phyloP scores from a whole-genome alignment of 1,139 yeast genomes.

The Sugiyamaella japonica region DNA sequence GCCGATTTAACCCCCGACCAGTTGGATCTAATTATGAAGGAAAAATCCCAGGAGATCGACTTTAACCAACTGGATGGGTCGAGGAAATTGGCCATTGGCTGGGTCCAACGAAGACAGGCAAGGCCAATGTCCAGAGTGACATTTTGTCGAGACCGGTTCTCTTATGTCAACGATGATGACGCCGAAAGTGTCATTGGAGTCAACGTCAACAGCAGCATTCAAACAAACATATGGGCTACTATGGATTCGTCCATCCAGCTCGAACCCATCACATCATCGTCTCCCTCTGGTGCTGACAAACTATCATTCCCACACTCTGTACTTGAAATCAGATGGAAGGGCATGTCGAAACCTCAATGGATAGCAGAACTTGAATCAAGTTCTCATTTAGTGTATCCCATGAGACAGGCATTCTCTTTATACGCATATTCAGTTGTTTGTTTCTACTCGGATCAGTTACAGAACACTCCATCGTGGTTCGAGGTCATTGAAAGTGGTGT shows the following conservation, averaged over 20 bases:
- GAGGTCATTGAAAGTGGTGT: slow-evolving; percentile 36
- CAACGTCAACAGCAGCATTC: slow-evolving; percentile 1
- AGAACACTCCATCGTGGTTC: slow-evolving; percentile 40
- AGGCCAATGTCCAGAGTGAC: slow-evolving; percentile 33
- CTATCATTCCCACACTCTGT: slow-evolving; percentile 49
- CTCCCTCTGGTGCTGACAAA: slow-evolving; percentile 18
- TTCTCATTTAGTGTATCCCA: slow-evolving; percentile 42
- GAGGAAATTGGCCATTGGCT: slow-evolving; percentile 42
- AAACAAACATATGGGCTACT: slow-evolving; percentile 46
- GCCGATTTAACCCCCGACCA: slow-evolving; percentile 38
- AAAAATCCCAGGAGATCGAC: slow-evolving; percentile 26
- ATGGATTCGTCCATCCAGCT: slow-evolving; percentile 46
- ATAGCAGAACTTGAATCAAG: slow-evolving; percentile 40
- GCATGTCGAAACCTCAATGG: slow-evolving; percentile 42
- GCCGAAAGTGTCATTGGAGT: slow-evolving; percentile 14
- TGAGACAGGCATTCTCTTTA: slow-evolving; percentile 39
- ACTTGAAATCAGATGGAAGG: slow-evolving; percentile 49
- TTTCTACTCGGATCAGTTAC: slow-evolving; percentile 36
- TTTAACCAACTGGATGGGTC: slow-evolving; percentile 22
- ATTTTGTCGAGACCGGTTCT: slow-evolving; percentile 37
- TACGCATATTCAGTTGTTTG: slow-evolving; percentile 39
- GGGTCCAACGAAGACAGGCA: slow-evolving; percentile 40
- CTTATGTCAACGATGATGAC: slow-evolving; percentile 23
- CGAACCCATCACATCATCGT: slow-evolving; percentile 34
- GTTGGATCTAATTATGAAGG: slow-evolving; percentile 35